Evolutionary conservation across 371 early-diverging fungal genomes (phyloP).

Genomic region (Apophysomyces trapeziformis): DNA sequence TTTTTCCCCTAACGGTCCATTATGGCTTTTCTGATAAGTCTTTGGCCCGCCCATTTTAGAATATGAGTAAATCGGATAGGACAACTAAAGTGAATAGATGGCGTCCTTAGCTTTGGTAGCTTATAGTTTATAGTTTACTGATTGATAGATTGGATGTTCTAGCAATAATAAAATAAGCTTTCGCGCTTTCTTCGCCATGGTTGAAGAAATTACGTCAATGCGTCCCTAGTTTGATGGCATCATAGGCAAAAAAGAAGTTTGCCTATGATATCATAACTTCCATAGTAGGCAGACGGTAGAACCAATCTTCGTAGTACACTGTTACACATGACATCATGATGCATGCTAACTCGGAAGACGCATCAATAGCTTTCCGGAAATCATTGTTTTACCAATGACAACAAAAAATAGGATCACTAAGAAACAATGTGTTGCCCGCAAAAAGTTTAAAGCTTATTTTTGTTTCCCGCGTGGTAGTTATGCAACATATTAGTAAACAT

Average conservation of each 20-base stretch:
- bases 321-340: conserved; percentile 8
- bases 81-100: no score
- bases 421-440: not conserved
- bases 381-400: conserved; percentile 1
- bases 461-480: not conserved
- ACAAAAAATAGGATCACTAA: not conserved
- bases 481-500: not conserved
- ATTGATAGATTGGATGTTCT: not conserved
- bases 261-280: conserved; percentile 4
- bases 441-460: not conserved
- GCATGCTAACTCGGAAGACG: not conserved
- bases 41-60: no score
- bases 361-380: not conserved
- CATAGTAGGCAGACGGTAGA: not conserved
- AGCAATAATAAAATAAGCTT: not conserved
- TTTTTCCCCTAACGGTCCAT: not conserved
- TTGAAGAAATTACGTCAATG: conserved; percentile 9
- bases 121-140: not conserved
- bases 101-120: not conserved
- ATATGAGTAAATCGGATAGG: no score
- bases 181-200: not conserved
- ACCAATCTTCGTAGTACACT: not conserved
- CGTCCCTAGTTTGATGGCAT: not conserved
- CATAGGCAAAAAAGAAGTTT: not conserved
- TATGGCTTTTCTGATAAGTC: no score